Evolutionary conservation across 257 asterid species (phyloP), one percentile per base, ranked within the genome.

Genomic region (Nyctanthes arbortristis): DNA sequence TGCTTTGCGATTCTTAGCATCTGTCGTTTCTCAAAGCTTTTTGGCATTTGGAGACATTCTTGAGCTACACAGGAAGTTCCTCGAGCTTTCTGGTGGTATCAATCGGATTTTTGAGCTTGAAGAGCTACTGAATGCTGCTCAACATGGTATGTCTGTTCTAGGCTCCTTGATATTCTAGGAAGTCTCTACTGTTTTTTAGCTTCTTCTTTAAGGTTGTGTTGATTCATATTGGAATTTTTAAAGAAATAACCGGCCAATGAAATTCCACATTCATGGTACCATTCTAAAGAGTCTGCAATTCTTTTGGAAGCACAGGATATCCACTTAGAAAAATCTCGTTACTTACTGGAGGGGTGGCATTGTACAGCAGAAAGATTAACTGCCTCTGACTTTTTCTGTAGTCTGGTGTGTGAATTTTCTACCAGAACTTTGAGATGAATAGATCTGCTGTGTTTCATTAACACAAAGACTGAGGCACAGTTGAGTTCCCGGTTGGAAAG

Each of bases 11-110:
- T 91, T 88, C 82, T 78, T 94, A 76, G 99, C 99, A 69, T 94
- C 99, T 75, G 97, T 94, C 66, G 99, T 94, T 45, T 94, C 99
- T 76, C 99, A 94, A 77, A 94, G 99, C 89, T 94, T 94, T 85
- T 78, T 91, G 81, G 97, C 99, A 59, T 94, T 94, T 76, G 99
- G 99, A n/a, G 99, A 94, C 86, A 91, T 94, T 75, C 97, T 94
- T 80, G 99, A 94, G 88, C 90, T 94, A 33, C 87, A 94, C 57
- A 82, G 92, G 66, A 94, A 94, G 72, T 94, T 91, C 82, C 72
- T 86, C 63, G 97, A 91, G 89, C 99, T 94, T 47, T 91, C 99
- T 71, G 99, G 99, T 71, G 96, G 97, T 67, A 69, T 94, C 81
- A 94, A 89, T 81, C 85, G 99, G 60, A 86, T 91, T 45, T 84